Conservation (phyloP, 306 rosid species). For the Canavalia gladiata region DNA sequence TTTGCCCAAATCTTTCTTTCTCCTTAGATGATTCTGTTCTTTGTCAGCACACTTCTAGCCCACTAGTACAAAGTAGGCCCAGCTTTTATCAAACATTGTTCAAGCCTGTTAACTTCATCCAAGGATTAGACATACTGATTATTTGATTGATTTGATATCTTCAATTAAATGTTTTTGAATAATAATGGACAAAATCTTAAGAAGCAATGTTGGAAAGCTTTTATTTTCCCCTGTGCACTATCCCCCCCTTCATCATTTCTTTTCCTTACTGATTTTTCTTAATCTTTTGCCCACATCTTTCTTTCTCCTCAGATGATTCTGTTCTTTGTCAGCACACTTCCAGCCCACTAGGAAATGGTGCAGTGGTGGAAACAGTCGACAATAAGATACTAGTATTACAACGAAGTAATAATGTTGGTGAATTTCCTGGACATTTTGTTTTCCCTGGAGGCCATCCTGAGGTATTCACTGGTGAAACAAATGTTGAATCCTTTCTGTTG, state of each 20-base stretch:
- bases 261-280: conserved; percentile 24
- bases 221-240: conserved; percentile 2
- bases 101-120: neutral
- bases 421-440: conserved; percentile 91
- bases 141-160: conserved; percentile 21
- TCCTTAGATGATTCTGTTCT: conserved; percentile 68
- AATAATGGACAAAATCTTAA: conserved; percentile 23
- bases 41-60: conserved; percentile 87
- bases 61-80: conserved; percentile 19
- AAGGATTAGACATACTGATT: conserved; percentile 1
- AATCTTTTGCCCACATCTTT: neutral
- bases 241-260: conserved; percentile 1
- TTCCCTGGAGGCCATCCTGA: conserved; percentile 99
- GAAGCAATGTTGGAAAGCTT: conserved; percentile 10
- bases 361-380: conserved; percentile 89
- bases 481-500: conserved; percentile 23
- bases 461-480: conserved; percentile 59
- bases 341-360: conserved; percentile 96
- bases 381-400: conserved; percentile 74
- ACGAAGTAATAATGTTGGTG: conserved; percentile 92
- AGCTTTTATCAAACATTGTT: conserved; percentile 19
- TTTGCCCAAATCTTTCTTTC: conserved; percentile 34
- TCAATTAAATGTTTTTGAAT: conserved; percentile 30
- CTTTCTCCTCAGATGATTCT: conserved; percentile 70
- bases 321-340: conserved; percentile 82